These are phyloP conservation scores for Coemansia sp. DNA, from an alignment of 192 early-diverging fungal species.

Conservation along the genomic window DNA sequence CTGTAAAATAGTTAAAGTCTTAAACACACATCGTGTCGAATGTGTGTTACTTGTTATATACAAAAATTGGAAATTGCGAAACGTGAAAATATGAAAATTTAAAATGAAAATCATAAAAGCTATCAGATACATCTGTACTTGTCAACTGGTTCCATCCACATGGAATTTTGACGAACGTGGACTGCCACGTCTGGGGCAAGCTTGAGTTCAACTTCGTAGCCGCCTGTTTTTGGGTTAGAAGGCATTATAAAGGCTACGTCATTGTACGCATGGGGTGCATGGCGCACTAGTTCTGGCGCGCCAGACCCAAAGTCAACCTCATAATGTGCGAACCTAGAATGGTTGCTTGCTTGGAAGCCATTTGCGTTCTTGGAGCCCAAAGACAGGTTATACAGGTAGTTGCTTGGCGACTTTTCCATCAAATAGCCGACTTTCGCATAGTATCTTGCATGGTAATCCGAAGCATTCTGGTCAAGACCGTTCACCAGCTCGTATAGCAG, in stretches of 20 bases:
- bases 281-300: background rate
- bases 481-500: background rate
- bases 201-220: background rate
- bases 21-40: too few species aligned
- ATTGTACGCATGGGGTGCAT: background rate
- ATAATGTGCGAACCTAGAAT: conserved; percentile 19
- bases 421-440: background rate
- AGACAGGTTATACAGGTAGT: background rate
- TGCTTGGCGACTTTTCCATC: background rate
- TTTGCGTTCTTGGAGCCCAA: background rate
- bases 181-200: background rate
- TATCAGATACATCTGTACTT: background rate
- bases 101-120: too few species aligned
- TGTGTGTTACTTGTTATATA: too few species aligned
- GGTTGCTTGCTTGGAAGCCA: conserved; percentile 13
- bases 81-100: too few species aligned
- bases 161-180: background rate
- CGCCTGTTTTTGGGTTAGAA: background rate
- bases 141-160: conserved; percentile 3
- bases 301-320: conserved; percentile 27
- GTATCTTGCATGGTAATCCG: background rate
- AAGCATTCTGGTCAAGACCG: background rate
- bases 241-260: background rate
- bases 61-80: too few species aligned
- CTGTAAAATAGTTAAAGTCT: too few species aligned